Evolutionary conservation across 441 rosid genomes (phyloP).

Genomic region (Omphalea diandra): DNA sequence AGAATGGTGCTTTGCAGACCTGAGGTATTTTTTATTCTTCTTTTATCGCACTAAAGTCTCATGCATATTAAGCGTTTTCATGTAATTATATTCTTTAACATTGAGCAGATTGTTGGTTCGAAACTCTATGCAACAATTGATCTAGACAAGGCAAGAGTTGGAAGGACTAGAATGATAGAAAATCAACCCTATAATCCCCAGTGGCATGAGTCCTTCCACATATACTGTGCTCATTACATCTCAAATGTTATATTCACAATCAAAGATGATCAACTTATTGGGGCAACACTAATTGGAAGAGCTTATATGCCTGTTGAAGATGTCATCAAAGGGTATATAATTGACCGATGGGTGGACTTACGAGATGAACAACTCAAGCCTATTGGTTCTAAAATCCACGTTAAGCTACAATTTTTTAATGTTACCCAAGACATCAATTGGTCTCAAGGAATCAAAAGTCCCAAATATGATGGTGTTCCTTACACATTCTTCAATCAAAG

Average conservation of each 20-base stretch:
- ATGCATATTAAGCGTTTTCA: neutral
- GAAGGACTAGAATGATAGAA: conserved; percentile 65
- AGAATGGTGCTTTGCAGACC: conserved; percentile 33
- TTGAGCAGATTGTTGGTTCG: conserved; percentile 50
- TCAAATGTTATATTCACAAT: conserved; percentile 74
- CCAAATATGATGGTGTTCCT: conserved; percentile 70
- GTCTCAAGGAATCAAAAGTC: conserved; percentile 58
- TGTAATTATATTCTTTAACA: neutral
- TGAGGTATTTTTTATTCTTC: conserved; percentile 32
- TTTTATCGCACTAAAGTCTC: neutral
- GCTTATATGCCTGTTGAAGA: conserved; percentile 79
- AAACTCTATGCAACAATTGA: conserved; percentile 82
- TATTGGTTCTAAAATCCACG: conserved; percentile 59
- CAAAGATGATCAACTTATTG: conserved; percentile 71
- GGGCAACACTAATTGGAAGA: conserved; percentile 86
- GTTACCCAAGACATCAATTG: conserved; percentile 57
- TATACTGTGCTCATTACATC: conserved; percentile 82
- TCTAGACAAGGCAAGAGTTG: conserved; percentile 89
- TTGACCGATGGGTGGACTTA: conserved; percentile 74
- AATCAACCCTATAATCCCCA: conserved; percentile 56
- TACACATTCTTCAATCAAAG: conserved; percentile 77
- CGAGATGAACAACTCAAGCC: conserved; percentile 59
- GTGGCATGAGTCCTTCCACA: conserved; percentile 87
- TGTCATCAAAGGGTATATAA: conserved; percentile 50
- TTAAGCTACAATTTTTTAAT: conserved; percentile 61